These are phyloP conservation scores for Carex kokanica DNA, from an alignment of 176 grass and related monocot genomes.

Conservation along the genomic window DNA sequence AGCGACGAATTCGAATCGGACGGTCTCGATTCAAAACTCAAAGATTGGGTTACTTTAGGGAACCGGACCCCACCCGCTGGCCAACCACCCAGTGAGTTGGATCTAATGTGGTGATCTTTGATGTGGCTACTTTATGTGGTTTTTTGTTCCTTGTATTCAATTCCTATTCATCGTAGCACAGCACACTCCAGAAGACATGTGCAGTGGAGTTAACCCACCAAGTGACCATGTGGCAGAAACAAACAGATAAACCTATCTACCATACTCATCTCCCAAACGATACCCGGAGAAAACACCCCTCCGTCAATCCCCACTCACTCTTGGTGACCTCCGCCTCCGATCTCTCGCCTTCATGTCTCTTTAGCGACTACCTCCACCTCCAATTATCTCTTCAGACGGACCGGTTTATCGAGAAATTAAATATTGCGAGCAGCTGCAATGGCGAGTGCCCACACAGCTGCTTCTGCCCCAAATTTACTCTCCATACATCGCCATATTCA, in stretches of 20 bases:
- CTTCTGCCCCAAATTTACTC: conserved; percentile 24
- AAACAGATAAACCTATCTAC: background rate
- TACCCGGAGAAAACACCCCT: background rate
- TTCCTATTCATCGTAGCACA: too few relatives aligned
- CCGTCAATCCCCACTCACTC: background rate
- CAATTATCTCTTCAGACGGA: background rate
- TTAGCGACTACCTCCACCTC: background rate
- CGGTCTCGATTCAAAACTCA: too few relatives aligned
- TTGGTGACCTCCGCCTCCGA: background rate
- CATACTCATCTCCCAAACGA: conserved; percentile 5
- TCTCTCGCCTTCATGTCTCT: background rate
- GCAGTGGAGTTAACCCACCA: background rate
- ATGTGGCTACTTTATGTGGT: too few relatives aligned
- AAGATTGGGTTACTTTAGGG: too few relatives aligned
- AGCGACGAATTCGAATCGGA: too few relatives aligned
- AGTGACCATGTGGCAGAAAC: background rate
- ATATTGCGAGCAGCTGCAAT: conserved; percentile 21
- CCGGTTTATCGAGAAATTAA: background rate
- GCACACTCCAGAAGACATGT: background rate
- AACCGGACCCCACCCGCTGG: too few relatives aligned
- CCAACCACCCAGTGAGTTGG: background rate
- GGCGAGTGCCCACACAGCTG: conserved; percentile 24
- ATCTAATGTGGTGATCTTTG: background rate
- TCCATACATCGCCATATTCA: conserved; percentile 24
- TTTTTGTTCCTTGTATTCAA: background rate